These are phyloP conservation scores for Daldinia eschscholtzii DNA, from an alignment of 2,329 filamentous ascomycete genomes.

Conservation along the genomic window DNA sequence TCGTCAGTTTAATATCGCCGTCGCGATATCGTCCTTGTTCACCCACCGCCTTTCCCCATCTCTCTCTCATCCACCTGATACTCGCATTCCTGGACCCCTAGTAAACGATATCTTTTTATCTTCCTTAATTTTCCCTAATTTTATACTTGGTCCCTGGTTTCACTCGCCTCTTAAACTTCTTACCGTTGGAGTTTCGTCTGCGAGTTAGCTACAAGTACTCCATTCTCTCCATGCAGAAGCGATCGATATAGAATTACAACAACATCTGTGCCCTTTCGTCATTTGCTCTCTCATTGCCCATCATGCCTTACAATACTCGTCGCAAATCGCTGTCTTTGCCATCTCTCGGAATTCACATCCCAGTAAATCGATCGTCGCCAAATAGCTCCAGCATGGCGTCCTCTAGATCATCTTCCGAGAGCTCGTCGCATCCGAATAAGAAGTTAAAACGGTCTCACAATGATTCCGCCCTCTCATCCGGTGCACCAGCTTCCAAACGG, in stretches of 20 bases:
- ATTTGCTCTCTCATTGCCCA: constrained; percentile 41
- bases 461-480: constrained; percentile 49
- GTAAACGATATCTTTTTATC: constrained; percentile 26
- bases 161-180: constrained; percentile 35
- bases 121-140: constrained; percentile 30
- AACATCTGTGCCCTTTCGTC: constrained; percentile 35
- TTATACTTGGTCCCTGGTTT: constrained; percentile 34
- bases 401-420: constrained; percentile 50
- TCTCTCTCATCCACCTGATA: constrained; percentile 17
- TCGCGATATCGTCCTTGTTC: constrained; percentile 46
- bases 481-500: constrained; percentile 49
- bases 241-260: constrained; percentile 45
- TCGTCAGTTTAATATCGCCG: constrained; percentile 41
- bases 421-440: constrained; percentile 65
- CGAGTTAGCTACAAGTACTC: constrained; percentile 41
- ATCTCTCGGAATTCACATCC: constrained; percentile 91
- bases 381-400: constrained; percentile 47
- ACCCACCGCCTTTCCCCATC: constrained; percentile 41
- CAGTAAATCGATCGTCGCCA: constrained; percentile 61
- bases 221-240: constrained; percentile 47
- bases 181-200: constrained; percentile 31
- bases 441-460: constrained; percentile 84
- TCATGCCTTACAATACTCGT: constrained; percentile 95
- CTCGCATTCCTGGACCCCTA: constrained; percentile 20
- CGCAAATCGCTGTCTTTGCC: constrained; percentile 94